phyloP scores from a whole-genome alignment of 345 rosid genomes.

The Eutrema yunnanense region DNA sequence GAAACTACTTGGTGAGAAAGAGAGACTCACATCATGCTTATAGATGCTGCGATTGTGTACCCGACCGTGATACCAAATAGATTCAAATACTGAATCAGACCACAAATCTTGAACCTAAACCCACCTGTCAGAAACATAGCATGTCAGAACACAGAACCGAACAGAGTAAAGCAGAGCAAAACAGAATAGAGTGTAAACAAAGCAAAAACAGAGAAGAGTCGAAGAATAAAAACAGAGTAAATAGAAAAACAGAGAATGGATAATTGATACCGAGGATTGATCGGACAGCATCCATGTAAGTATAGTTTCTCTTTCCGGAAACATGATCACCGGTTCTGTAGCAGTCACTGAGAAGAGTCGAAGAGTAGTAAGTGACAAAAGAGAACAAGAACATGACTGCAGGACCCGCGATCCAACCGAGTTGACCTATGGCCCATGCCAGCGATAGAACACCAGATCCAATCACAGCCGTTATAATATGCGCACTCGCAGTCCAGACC shows the following conservation, averaged over 20 bases:
- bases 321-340: constrained; percentile 57
- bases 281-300: constrained; percentile 71
- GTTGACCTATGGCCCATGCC: constrained; percentile 87
- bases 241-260: neutral
- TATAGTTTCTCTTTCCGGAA: constrained; percentile 68
- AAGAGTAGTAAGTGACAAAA: constrained; percentile 58
- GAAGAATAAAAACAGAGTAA: neutral
- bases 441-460: constrained; percentile 83
- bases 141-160: neutral
- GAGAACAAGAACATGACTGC: constrained; percentile 70
- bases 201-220: neutral
- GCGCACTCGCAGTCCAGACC: constrained; percentile 79
- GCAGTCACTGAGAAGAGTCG: constrained; percentile 61
- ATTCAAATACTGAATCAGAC: constrained; percentile 55
- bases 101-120: constrained; percentile 55
- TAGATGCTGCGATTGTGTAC: constrained; percentile 72
- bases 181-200: neutral
- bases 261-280: constrained; percentile 55
- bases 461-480: constrained; percentile 76
- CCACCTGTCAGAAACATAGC: constrained; percentile 46
- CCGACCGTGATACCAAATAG: constrained; percentile 65
- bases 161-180: neutral
- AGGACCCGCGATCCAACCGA: constrained; percentile 90
- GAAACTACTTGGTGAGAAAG: neutral
- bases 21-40: constrained; percentile 65